These are phyloP conservation scores for Cladosporium sp. DNA, from an alignment of 2,329 filamentous ascomycete genomes.

Conservation along the genomic window DNA sequence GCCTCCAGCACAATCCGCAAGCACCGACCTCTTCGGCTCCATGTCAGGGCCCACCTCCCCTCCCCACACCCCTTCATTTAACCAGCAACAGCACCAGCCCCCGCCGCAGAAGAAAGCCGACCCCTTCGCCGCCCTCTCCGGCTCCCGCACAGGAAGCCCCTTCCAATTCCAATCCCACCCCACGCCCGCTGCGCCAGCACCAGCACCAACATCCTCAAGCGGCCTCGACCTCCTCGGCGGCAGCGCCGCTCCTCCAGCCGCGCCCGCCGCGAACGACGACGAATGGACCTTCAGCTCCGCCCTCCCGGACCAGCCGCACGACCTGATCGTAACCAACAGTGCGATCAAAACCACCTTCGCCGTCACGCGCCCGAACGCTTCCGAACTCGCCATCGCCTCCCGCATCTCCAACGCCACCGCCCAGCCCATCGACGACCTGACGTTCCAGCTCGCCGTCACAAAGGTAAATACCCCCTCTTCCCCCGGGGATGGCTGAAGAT, in stretches of 20 bases:
- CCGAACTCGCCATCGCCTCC: constrained; percentile 63
- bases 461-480: constrained; percentile 54
- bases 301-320: constrained; percentile 61
- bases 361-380: constrained; percentile 53
- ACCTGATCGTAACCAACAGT: constrained; percentile 60
- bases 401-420: constrained; percentile 77
- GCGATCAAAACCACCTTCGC: constrained; percentile 65
- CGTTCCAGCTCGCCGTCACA: constrained; percentile 88
- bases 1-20: constrained; percentile 36
- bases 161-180: constrained; percentile 43
- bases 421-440: constrained; percentile 68
- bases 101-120: constrained; percentile 39
- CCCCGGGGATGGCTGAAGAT: no score
- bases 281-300: constrained; percentile 93
- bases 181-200: constrained; percentile 20
- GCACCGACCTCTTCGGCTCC: constrained; percentile 53
- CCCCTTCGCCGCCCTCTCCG: constrained; percentile 55
- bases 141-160: constrained; percentile 45
- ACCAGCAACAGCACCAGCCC: constrained; percentile 18
- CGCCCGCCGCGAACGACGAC: constrained; percentile 53
- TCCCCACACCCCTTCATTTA: constrained; percentile 45
- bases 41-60: constrained; percentile 44
- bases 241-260: constrained; percentile 9
- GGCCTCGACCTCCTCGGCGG: constrained; percentile 25
- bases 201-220: constrained; percentile 16